Conservation (phyloP, 2,329 filamentous ascomycete species). For the Exophiala mesophila region DNA sequence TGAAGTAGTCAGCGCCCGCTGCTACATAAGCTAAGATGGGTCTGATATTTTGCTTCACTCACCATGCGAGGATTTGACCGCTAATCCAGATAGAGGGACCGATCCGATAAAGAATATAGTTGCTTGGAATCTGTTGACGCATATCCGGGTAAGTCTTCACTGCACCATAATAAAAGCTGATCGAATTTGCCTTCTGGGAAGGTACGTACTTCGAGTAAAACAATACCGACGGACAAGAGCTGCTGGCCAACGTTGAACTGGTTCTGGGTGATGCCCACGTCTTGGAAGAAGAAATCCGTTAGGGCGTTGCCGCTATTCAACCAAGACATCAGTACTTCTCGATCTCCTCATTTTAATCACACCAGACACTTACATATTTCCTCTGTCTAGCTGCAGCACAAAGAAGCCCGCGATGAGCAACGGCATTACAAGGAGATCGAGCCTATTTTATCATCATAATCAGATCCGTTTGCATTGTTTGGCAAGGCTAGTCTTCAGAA, state of each 20-base stretch:
- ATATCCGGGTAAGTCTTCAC: no score
- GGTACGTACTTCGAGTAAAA: conserved; percentile 48
- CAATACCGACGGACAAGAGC: conserved; percentile 27
- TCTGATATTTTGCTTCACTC: no score
- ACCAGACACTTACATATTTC: no score
- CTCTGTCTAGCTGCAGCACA: conserved; percentile 50
- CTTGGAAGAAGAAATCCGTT: conserved; percentile 50
- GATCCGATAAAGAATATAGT: conserved; percentile 51
- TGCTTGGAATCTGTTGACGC: conserved; percentile 55
- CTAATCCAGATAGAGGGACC: conserved; percentile 52
- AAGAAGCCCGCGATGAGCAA: conserved; percentile 50
- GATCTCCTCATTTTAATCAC: no score
- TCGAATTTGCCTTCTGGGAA: no score
- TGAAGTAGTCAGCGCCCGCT: no score
- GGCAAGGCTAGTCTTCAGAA: no score
- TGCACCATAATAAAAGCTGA: no score
- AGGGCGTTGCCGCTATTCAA: conserved; percentile 47
- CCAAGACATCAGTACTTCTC: no score
- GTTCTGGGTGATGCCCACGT: conserved; percentile 34
- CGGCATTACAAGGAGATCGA: conserved; percentile 28
- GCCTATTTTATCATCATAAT: no score
- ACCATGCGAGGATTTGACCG: conserved; percentile 48
- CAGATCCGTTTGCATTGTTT: no score
- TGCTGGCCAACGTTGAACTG: conserved; percentile 51
- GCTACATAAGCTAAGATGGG: no score